These are phyloP conservation scores for Mollisia scopiformis DNA, from an alignment of 2,329 filamentous ascomycete genomes.

Conservation along the genomic window DNA sequence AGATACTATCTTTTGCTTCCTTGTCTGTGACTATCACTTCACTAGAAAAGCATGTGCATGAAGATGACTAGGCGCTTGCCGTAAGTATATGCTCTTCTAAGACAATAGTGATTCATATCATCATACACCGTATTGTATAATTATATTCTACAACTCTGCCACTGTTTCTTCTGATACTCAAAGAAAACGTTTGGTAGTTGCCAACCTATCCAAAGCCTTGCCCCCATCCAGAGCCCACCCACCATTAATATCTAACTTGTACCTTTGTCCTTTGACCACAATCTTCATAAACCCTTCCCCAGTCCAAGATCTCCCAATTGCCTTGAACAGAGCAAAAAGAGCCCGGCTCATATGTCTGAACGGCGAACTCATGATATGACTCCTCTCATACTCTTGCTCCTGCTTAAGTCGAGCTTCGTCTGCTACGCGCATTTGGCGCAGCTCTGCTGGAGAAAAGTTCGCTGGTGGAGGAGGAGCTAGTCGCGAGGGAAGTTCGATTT, in stretches of 20 bases:
- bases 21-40: no score
- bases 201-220: conserved; percentile 58
- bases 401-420: conserved; percentile 39
- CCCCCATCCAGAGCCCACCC: conserved; percentile 64
- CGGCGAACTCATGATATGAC: conserved; percentile 59
- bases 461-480: background rate
- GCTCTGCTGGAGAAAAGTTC: conserved; percentile 27
- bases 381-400: conserved; percentile 51
- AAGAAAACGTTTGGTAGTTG: no score
- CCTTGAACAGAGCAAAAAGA: conserved; percentile 45
- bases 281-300: conserved; percentile 60
- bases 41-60: no score
- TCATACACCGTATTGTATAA: no score
- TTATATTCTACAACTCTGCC: no score
- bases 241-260: conserved; percentile 60
- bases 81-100: no score
- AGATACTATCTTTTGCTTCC: no score
- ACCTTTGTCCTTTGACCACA: conserved; percentile 48
- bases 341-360: conserved; percentile 54
- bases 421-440: conserved; percentile 38
- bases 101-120: no score
- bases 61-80: no score
- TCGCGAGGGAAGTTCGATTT: conserved; percentile 21
- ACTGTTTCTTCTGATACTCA: no score
- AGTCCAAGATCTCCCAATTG: conserved; percentile 54